These are phyloP conservation scores for Sporisorium reilianum DNA, from an alignment of 1,284 basidiomycete genomes.

Conservation along the genomic window DNA sequence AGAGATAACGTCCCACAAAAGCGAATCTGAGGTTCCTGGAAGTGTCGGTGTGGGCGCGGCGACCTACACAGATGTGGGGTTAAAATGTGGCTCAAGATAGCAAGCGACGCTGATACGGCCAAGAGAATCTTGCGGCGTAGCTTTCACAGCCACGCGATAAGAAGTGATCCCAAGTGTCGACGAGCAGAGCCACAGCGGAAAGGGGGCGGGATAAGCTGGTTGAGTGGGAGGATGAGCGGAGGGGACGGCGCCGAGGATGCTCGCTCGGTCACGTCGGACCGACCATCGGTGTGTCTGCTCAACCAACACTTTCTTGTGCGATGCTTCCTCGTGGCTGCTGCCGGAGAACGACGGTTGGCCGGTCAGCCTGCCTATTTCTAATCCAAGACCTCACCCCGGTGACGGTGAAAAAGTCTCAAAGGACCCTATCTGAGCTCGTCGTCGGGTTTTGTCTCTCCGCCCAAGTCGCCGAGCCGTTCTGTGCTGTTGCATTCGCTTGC, in stretches of 20 bases:
- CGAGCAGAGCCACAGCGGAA: too few relatives aligned
- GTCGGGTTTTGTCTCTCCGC: slow-evolving; percentile 4
- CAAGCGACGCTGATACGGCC: not conserved
- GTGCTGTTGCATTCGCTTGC: not conserved
- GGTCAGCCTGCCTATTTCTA: slow-evolving; percentile 21
- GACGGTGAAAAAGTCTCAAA: not conserved
- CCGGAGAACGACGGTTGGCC: not conserved
- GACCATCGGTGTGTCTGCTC: slow-evolving; percentile 12
- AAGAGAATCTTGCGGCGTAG: too few relatives aligned
- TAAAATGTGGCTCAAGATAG: not conserved
- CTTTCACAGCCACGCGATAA: not conserved
- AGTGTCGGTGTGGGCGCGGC: slow-evolving; percentile 26
- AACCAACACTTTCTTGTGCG: too few relatives aligned
- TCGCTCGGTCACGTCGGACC: slow-evolving; percentile 22
- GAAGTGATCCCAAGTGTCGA: too few relatives aligned
- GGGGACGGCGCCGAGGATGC: slow-evolving; percentile 15
- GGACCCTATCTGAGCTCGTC: slow-evolving; percentile 7
- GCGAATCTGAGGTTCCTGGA: too few relatives aligned
- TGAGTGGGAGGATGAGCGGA: slow-evolving; percentile 4
- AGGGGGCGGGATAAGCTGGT: not conserved
- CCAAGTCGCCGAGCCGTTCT: slow-evolving; percentile 20
- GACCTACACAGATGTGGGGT: slow-evolving; percentile 25
- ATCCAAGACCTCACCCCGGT: slow-evolving; percentile 6
- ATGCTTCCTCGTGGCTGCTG: slow-evolving; percentile 8
- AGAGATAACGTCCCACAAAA: too few relatives aligned